These are phyloP conservation scores for Hypoxylon sp. DNA, from an alignment of 2,329 filamentous ascomycete genomes.

Conservation along the genomic window DNA sequence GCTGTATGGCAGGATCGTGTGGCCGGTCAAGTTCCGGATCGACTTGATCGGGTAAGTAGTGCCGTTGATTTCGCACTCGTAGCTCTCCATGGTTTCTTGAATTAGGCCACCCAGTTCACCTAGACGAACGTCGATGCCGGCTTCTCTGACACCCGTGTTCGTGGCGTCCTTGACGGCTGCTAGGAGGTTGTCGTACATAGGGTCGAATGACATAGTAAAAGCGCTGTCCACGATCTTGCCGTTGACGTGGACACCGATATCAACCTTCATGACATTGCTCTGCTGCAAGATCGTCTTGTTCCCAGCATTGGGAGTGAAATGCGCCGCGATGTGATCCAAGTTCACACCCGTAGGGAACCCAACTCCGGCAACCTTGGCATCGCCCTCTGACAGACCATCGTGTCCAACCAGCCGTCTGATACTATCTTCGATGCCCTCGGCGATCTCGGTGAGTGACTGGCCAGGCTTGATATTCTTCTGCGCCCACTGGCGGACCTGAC, in stretches of 20 bases:
- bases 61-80: conserved; percentile 86
- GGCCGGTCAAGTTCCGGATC: conserved; percentile 88
- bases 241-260: conserved; percentile 84
- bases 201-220: conserved; percentile 82
- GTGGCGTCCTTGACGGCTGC: conserved; percentile 80
- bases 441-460: conserved; percentile 82
- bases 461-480: conserved; percentile 85
- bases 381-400: conserved; percentile 79
- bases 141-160: conserved; percentile 88
- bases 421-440: conserved; percentile 86
- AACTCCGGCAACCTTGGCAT: conserved; percentile 82
- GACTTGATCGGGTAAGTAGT: conserved; percentile 83
- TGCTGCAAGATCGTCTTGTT: conserved; percentile 80
- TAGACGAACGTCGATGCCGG: conserved; percentile 91
- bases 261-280: conserved; percentile 84
- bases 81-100: conserved; percentile 93
- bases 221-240: conserved; percentile 85
- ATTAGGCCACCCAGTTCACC: conserved; percentile 86
- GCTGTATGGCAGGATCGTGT: conserved; percentile 88
- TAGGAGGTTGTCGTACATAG: conserved; percentile 79
- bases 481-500: conserved; percentile 86
- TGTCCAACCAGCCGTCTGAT: conserved; percentile 83
- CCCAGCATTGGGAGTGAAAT: conserved; percentile 88
- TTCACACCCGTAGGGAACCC: conserved; percentile 88
- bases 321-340: conserved; percentile 86